Evolutionary conservation across 2,329 filamentous ascomycete species (phyloP), one percentile per base, ranked within the genome.

Genomic region (Pseudofabraea citricarpa): DNA sequence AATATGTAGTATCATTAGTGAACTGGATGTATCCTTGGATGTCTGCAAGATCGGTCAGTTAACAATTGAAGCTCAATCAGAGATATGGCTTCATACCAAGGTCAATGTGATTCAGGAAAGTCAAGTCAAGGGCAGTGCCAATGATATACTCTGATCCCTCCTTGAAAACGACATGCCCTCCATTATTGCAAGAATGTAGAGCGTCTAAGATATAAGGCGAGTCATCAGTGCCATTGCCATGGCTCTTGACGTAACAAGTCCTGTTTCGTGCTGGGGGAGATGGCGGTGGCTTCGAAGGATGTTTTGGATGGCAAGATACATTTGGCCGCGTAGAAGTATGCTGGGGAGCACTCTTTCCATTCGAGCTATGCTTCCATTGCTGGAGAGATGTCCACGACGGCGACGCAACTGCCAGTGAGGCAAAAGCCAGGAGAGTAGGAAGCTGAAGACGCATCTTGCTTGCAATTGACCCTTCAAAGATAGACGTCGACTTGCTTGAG

Each of bases 1-100:
- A 87, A 62, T 86, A 87, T 51, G 78, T 72, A 2, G 80, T 81
- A 56, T 87, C 79, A 40, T 81, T 74, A 43, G 74, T 77, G 64
- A 87, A 87, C 44, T 74, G 67, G 16, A 85, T 70, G 18, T 71
- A 72, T 18, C 78, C 80, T 54, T 74, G 72, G 47, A 81, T 74
- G 49, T 78, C 75, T 76, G 45, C 18, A 43, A 22, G 2, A n/a
- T 5, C n/a, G 20, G 5, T 36, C 24, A 47, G 38, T 39, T 24
- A 22, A n/a, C n/a, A n/a, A n/a, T n/a, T n/a, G n/a, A n/a, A n/a
- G n/a, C n/a, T n/a, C n/a, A n/a, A n/a, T n/a, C n/a, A n/a, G n/a
- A n/a, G n/a, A 12, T 26, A 36, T 9, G 15, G 5, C 4, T 13
- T 10, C 54, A 23, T 55, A 77, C 74, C 75, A 26, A 85, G 64